These are phyloP conservation scores for Cercospora brassicicola DNA, from an alignment of 2,329 filamentous ascomycete species.

Conservation along the genomic window DNA sequence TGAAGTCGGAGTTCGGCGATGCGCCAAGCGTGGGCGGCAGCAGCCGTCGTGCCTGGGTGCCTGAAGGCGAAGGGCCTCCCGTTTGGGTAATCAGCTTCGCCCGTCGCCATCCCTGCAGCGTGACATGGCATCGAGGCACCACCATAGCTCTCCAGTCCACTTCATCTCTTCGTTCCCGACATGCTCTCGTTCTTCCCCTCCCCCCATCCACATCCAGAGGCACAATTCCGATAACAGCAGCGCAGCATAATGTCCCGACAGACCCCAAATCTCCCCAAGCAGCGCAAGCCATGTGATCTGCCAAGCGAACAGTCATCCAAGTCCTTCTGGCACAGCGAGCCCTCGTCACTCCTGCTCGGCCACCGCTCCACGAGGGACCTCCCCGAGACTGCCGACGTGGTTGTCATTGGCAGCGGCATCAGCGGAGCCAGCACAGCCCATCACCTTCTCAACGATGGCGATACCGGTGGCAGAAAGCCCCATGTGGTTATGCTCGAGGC, in stretches of 20 bases:
- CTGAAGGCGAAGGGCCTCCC: too few relatives aligned
- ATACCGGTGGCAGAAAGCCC: constrained; percentile 47
- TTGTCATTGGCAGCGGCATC: constrained; percentile 74
- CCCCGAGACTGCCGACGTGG: constrained; percentile 64
- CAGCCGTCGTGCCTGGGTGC: too few relatives aligned
- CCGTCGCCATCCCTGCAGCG: constrained; percentile 1
- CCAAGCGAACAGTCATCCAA: constrained; percentile 31
- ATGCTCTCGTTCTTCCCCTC: not conserved
- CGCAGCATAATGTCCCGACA: constrained; percentile 7
- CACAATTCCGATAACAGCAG: not conserved
- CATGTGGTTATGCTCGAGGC: constrained; percentile 74
- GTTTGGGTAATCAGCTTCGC: constrained; percentile 16
- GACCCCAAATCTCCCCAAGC: constrained; percentile 24
- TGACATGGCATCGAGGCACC: not conserved
- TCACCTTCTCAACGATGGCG: constrained; percentile 47
- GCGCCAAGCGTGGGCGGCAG: too few relatives aligned
- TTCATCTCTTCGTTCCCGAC: not conserved
- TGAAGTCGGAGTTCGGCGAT: too few relatives aligned
- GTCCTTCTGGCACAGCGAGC: constrained; percentile 74
- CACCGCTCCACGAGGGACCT: constrained; percentile 66
- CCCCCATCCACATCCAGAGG: not conserved
- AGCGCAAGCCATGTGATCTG: constrained; percentile 27
- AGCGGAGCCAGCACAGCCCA: constrained; percentile 71
- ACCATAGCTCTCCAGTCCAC: not conserved
- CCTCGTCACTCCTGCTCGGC: constrained; percentile 63